Evolutionary conservation across 2,329 filamentous ascomycete genomes (phyloP), one percentile per base, ranked within the genome.

Genomic region (Colletotrichum kahawae): DNA sequence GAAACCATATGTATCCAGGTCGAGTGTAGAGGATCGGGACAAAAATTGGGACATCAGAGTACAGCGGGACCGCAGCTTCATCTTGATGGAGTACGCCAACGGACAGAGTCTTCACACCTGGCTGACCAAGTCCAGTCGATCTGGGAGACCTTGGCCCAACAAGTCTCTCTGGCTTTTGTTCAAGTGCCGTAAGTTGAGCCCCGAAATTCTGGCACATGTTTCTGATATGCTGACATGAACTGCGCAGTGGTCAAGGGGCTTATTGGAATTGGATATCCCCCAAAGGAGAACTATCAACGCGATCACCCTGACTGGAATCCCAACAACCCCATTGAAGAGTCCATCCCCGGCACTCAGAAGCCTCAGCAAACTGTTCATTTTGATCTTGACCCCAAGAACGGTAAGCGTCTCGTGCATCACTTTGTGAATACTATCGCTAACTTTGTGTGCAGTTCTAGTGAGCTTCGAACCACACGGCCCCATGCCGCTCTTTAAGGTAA

Each of bases 1-100:
- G 48, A 64, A 29, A 18, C 9, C 24, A 18, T 34, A 43, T 16
- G 27, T 27, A 4, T 8, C 38, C 16, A 68, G 14, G 33, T 21
- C n/a, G 9, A 21, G 4, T 21, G 14, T 14, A 10, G 54, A 72
- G 12, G 38, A 34, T 7, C 24, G 24, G 36, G 75, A 76, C 29
- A 13, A 31, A 27, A 43, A 31, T 7, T 75, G 73, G 73, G 36
- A 36, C 2, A 56, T 75, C 14, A 31, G 48, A 6, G 33, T 57
- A 14, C 33, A 78, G 76, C 63, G 71, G 27, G 34, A 66, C 5
- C 14, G 38, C 43, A 33, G 74, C 5, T 76, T 78, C 21, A 63
- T 82, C 36, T 73, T 82, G 3, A 65, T 83, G 48, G 82, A 83
- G 64, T 80, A 78, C 69, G 75, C 78, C 33, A 72, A 78, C 12